Evolutionary conservation across 306 rosid genomes (phyloP).

Genomic region (Castanea mollissima): DNA sequence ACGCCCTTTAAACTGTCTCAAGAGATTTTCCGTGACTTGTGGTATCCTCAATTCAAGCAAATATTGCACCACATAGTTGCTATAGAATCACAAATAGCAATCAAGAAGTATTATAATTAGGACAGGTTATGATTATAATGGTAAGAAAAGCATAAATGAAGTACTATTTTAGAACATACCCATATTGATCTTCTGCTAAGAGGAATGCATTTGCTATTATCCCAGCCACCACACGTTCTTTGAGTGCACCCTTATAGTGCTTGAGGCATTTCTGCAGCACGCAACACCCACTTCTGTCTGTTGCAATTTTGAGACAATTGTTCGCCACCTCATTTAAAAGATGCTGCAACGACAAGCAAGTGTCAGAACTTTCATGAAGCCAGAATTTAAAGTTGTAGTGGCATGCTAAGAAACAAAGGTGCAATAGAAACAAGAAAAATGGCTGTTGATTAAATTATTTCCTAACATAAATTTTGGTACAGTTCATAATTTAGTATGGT

Average conservation of each 20-base stretch:
- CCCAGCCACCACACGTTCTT: slow-evolving; percentile 24
- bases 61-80: slow-evolving; percentile 77
- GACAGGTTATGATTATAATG: neutral
- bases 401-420: neutral
- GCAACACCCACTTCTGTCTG: slow-evolving; percentile 58
- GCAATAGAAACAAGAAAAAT: neutral
- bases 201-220: slow-evolving; percentile 24
- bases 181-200: slow-evolving; percentile 49
- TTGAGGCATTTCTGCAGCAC: slow-evolving; percentile 53
- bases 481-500: too few species aligned
- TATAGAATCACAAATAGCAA: slow-evolving; percentile 23
- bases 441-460: too few species aligned
- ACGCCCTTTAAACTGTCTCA: slow-evolving; percentile 36
- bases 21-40: slow-evolving; percentile 24
- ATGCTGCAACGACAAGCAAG: slow-evolving; percentile 36
- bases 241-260: slow-evolving; percentile 37
- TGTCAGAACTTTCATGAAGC: slow-evolving; percentile 27
- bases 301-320: slow-evolving; percentile 40
- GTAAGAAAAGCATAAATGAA: neutral
- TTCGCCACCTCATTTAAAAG: slow-evolving; percentile 39
- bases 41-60: slow-evolving; percentile 36
- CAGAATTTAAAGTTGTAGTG: neutral
- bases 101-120: slow-evolving; percentile 1
- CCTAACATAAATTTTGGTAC: too few species aligned
- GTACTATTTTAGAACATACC: slow-evolving; percentile 38